Evolutionary conservation across 129 eudicot species (phyloP).

Genomic region (Arctium lappa): DNA sequence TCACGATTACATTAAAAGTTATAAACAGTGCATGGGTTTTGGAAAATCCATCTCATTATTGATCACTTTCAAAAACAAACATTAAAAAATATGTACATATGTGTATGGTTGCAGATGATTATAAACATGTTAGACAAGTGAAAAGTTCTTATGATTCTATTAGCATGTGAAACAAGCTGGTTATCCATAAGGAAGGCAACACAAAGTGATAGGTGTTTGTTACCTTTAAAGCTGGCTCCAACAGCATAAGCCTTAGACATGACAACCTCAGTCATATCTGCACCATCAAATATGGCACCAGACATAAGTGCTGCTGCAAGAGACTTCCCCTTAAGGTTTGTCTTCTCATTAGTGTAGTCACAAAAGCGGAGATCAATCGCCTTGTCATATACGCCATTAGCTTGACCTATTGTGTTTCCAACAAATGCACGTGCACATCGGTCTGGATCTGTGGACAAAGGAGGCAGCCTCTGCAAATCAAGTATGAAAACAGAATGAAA

Average conservation of each 20-base stretch:
- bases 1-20: not conserved
- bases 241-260: slow-evolving; percentile 99
- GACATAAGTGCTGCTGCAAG: slow-evolving; percentile 97
- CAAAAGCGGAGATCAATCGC: slow-evolving; percentile 93
- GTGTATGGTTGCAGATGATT: too few relatives aligned
- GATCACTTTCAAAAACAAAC: too few relatives aligned
- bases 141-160: not conserved
- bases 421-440: slow-evolving; percentile 90
- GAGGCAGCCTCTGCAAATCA: slow-evolving; percentile 81
- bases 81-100: too few relatives aligned
- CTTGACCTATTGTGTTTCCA: slow-evolving; percentile 98
- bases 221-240: slow-evolving; percentile 95
- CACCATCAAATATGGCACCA: slow-evolving; percentile 96
- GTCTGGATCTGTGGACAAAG: slow-evolving; percentile 82
- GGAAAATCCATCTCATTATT: too few relatives aligned
- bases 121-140: not conserved
- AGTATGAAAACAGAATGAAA: not conserved
- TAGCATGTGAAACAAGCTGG: not conserved
- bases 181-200: not conserved
- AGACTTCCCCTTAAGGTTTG: slow-evolving; percentile 89
- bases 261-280: slow-evolving; percentile 95
- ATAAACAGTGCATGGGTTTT: too few relatives aligned
- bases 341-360: slow-evolving; percentile 88
- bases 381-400: slow-evolving; percentile 94
- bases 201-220: slow-evolving; percentile 9